Evolutionary conservation across 1,139 yeast genomes (phyloP).

Genomic region (Pichia sp.): DNA sequence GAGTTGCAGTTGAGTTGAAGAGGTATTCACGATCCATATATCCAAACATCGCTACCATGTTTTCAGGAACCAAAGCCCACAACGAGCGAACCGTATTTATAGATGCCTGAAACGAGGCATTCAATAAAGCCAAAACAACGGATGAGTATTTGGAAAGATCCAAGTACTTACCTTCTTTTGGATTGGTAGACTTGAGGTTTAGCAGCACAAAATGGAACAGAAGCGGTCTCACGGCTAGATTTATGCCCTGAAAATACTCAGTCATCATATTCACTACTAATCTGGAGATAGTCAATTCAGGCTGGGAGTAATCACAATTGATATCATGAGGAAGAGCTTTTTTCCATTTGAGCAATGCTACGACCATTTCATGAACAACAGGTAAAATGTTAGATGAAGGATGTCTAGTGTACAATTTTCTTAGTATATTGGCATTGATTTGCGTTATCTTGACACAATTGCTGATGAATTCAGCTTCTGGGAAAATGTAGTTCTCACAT

Average conservation of each 20-base stretch:
- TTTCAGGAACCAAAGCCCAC: constrained; percentile 68
- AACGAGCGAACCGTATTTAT: constrained; percentile 71
- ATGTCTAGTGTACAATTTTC: constrained; percentile 70
- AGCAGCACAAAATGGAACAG: constrained; percentile 74
- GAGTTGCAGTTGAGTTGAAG: constrained; percentile 75
- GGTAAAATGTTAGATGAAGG: constrained; percentile 73
- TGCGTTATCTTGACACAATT: constrained; percentile 80
- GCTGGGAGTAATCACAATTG: constrained; percentile 57
- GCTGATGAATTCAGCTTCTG: constrained; percentile 73
- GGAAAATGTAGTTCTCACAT: constrained; percentile 68
- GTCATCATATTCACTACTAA: constrained; percentile 75
- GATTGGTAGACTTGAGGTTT: constrained; percentile 46
- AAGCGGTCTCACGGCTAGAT: constrained; percentile 76
- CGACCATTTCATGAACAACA: constrained; percentile 66
- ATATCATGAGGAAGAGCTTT: constrained; percentile 59
- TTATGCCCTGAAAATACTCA: constrained; percentile 82
- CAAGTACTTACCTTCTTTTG: constrained; percentile 42
- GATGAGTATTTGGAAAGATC: constrained; percentile 67
- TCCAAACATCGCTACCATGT: constrained; percentile 79
- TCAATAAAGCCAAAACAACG: constrained; percentile 61
- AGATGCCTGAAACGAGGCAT: constrained; percentile 81
- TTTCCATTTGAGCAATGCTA: constrained; percentile 68
- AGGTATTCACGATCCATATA: constrained; percentile 87
- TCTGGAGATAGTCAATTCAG: constrained; percentile 57
- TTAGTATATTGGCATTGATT: constrained; percentile 69